Evolutionary conservation across 495 filamentous ascomycete genomes (phyloP), one percentile per base, ranked within the genome.

Genomic region (Aspergillus funiculosus): DNA sequence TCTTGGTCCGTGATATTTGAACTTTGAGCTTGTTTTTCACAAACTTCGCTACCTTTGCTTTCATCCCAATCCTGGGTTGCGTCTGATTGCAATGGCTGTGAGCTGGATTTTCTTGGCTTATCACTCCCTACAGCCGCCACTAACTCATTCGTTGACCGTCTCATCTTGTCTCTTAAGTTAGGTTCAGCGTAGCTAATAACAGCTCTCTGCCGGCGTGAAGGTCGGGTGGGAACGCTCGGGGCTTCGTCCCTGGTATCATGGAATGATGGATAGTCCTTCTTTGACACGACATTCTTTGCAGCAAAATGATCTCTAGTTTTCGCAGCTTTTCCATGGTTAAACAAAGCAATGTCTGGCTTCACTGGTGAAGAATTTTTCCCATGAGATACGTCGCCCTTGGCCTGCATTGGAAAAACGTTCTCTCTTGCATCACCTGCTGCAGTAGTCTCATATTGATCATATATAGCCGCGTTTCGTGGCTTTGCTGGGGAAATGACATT

Each of bases 111-210:
- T 39, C 65, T 62, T 26, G 57, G 43, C 24, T 64, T 75, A 42
- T 79, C 75, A 5, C 68, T 72, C 3, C 66, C 56, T 30, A 90
- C 86, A 6, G 86, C 86, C 59, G 87, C 84, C 26, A 81, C 72
- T 5, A 91, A 62, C 41, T 84, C 76, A 49, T 84, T 86, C 11
- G 82, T 84, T 15, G 86, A 83, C 38, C 88, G 80, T 39, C 88
- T 76, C 88, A 94, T 94, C 67, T 94, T 94, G 54, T 81, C 84
- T 39, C 85, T 75, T 24, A 94, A 68, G 56, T 85, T 94, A 6
- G 88, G 88, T 61, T 91, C 85, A 17, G 87, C 85, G 59, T 94
- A 94, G 67, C 85, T 92, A 35, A 94, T 75, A 21, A 75, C 73
- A 5, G 77, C 68, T 39, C 81, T 69, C 9, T 80, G 75, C 48